A percentile compares a stretch with the other conserved stretches of the same genome.
phyloP scores from a whole-genome alignment of 345 rosid genomes.

The Gossypium raimondii region DNA sequence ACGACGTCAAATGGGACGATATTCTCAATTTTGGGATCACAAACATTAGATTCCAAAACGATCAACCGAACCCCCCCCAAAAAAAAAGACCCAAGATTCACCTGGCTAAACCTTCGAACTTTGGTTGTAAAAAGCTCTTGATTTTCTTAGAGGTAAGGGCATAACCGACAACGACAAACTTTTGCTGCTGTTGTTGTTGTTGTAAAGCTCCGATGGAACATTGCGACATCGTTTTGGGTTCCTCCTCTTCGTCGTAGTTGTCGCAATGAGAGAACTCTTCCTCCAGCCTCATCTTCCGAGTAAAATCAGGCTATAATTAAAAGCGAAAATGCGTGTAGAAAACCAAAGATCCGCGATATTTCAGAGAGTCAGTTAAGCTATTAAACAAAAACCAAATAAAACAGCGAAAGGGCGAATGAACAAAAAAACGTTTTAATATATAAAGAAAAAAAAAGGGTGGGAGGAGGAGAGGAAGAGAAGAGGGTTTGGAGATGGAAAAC shows the following conservation, averaged over 20 bases:
- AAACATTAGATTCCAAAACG: neutral
- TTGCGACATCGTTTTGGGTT: conserved; percentile 15
- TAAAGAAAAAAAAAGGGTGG: neutral
- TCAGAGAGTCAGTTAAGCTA: conserved; percentile 5
- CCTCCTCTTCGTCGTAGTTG: conserved; percentile 15
- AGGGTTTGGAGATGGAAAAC: neutral
- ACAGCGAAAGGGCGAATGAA: neutral
- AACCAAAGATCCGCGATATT: neutral
- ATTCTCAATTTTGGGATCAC: conserved; percentile 2
- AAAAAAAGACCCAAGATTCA: conserved; percentile 18
- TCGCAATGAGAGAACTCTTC: conserved; percentile 28
- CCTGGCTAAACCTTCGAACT: conserved; percentile 72
- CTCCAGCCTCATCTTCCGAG: conserved; percentile 34
- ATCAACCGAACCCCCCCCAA: neutral
- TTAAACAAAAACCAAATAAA: neutral
- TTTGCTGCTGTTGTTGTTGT: conserved; percentile 8
- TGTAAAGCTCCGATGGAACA: conserved; percentile 24
- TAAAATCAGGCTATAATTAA: neutral
- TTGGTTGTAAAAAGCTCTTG: conserved; percentile 77
- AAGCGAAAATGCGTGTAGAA: neutral
- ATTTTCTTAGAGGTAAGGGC: conserved; percentile 79
- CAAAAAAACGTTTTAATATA: too few species aligned
- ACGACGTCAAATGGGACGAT: conserved; percentile 16
- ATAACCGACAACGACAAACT: conserved; percentile 62
- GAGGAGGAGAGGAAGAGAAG: neutral